phyloP scores from a whole-genome alignment of 2,329 filamentous ascomycete genomes.

The Thelonectria blattea region DNA sequence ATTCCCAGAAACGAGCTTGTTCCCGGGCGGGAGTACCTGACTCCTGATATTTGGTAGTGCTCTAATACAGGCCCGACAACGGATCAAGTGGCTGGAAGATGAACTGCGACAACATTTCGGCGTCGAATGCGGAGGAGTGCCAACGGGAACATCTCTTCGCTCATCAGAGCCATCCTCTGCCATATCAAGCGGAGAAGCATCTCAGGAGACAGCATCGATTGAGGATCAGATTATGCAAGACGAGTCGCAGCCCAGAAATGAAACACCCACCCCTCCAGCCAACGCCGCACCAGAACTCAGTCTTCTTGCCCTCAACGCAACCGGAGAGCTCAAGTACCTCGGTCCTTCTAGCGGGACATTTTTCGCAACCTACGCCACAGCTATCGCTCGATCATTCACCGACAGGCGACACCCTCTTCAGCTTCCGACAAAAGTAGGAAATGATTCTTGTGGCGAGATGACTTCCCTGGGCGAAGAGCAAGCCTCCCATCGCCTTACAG shows the following conservation, averaged over 20 bases:
- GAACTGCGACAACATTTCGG: not conserved
- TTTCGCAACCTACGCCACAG: slow-evolving; percentile 1
- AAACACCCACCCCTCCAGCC: not conserved
- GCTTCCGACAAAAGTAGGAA: no score
- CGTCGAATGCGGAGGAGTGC: not conserved
- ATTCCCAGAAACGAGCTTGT: no score
- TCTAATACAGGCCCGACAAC: not conserved
- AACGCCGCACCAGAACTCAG: slow-evolving; percentile 4
- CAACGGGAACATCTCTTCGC: not conserved
- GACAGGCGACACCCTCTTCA: no score
- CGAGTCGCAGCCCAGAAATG: not conserved
- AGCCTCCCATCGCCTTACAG: not conserved
- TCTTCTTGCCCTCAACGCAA: slow-evolving; percentile 15
- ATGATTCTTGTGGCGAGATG: not conserved
- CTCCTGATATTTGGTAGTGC: not conserved
- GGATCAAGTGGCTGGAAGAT: slow-evolving; percentile 4
- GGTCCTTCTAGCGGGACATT: slow-evolving; percentile 10
- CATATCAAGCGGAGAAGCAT: not conserved
- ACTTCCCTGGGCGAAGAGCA: not conserved
- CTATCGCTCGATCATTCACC: not conserved
- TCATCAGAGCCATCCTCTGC: not conserved
- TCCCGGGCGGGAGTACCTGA: no score
- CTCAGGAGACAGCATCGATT: no score
- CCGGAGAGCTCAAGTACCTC: slow-evolving; percentile 11
- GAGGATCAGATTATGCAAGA: not conserved